Base-by-base conservation (phyloP, 495 filamentous ascomycete genomes). In the Tuber melanosporum region DNA sequence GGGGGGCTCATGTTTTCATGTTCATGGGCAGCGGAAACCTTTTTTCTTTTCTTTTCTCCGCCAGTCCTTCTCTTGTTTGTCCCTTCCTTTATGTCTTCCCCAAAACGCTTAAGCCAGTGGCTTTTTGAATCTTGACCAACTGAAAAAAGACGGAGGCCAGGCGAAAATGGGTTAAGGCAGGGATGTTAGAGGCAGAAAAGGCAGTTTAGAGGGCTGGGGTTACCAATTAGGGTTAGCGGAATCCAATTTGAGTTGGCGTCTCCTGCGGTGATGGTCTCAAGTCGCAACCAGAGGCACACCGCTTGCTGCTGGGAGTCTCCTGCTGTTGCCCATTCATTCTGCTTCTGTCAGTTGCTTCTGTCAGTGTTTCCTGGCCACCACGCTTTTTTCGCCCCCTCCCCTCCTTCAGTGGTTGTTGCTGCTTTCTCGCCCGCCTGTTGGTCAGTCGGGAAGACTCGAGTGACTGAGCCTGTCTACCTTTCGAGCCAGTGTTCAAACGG, bases 211-310 rank as follows among this genome's bases (percentile, higher is more conserved):
- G 77, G 78, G 78, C 46, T 80, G 36, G 62, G 71, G 74, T 80
- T 80, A 76, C 78, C 78, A 69, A 71, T 77, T 80, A 75, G 75
- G 78, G 78, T 73, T 80, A 80, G 77, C 76, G 79, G 79, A 47
- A 49, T 77, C 78, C 78, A 47, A 80, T 77, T 79, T 62, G 77
- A 80, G 78, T 80, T 80, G 77, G 78, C 78, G 73, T 76, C 76
- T 77, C 62, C 47, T 75, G 76, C 77, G 73, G 77, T 78, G 77
- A 66, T 66, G 26, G 57, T 66, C 57, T 36, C 57, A 66, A 80
- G 77, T 80, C 73, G 78, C 75, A 78, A 79, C 73, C 72, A 76
- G 78, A 78, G 47, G 78, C 77, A 80, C 77, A 80, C 79, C 77
- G 26, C 78, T 78, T 75, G 74, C 74, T 75, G 76, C 71, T 79